Conservation (phyloP, 805 yeast species). For the Starmerella etchellsii region DNA sequence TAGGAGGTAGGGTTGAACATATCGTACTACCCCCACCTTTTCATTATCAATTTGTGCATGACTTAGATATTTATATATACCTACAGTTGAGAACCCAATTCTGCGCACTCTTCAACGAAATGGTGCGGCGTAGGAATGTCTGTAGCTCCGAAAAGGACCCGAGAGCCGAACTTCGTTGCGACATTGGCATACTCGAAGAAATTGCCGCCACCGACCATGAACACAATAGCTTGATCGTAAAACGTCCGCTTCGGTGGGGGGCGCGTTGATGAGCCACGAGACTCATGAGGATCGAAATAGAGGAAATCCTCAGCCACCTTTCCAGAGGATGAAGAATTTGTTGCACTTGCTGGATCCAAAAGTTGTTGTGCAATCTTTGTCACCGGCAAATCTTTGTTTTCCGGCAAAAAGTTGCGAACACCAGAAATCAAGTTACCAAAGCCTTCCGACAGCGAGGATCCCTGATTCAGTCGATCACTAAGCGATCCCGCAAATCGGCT, state of each 20-base stretch:
- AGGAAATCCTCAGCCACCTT: slow-evolving; percentile 56
- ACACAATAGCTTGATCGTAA: slow-evolving; percentile 72
- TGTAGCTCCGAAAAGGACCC: slow-evolving; percentile 79
- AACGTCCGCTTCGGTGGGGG: slow-evolving; percentile 68
- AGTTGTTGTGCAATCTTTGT: slow-evolving; percentile 85
- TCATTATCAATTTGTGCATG: too few relatives aligned
- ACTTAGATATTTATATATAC: too few relatives aligned
- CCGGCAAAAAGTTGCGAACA: slow-evolving; percentile 75
- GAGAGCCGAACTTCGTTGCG: slow-evolving; percentile 62
- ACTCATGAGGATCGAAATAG: slow-evolving; percentile 73
- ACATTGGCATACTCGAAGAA: slow-evolving; percentile 87
- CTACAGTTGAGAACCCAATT: slow-evolving; percentile 20
- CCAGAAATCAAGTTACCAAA: slow-evolving; percentile 82
- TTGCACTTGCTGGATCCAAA: slow-evolving; percentile 53
- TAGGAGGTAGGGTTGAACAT: background rate
- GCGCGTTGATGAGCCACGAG: slow-evolving; percentile 78
- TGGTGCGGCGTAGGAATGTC: slow-evolving; percentile 29
- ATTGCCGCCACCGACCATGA: slow-evolving; percentile 94
- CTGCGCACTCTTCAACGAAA: slow-evolving; percentile 26
- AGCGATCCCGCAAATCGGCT: slow-evolving; percentile 56
- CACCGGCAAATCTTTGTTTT: slow-evolving; percentile 74
- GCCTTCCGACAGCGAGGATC: slow-evolving; percentile 76
- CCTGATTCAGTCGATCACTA: slow-evolving; percentile 66
- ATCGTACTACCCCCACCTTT: too few relatives aligned
- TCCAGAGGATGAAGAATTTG: slow-evolving; percentile 23